Percentiles rank a stretch among this genome's conserved stretches.
Evolutionary conservation across 176 grass and related monocot species (phyloP).

Genomic region (Triticum aestivum): IWGSC_CS_RefSeq_v2.1 NC_057796.1:329283913-329284412

Average conservation of each 20-base stretch:
- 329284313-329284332: background rate
- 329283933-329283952: background rate
- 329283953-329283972: background rate
- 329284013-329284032: background rate
- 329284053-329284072: background rate
- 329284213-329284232: background rate
- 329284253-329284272: slow-evolving; percentile 59
- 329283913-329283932: background rate
- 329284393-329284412: background rate
- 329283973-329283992: background rate
- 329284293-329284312: background rate
- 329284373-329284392: background rate
- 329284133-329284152: background rate
- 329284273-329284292: slow-evolving; percentile 13
- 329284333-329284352: background rate
- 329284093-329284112: background rate
- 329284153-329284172: background rate
- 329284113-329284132: background rate
- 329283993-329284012: background rate
- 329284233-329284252: slow-evolving; percentile 67
- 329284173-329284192: background rate
- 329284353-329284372: slow-evolving; percentile 1
- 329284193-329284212: slow-evolving; percentile 55
- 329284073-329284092: background rate
- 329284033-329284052: background rate